Evolutionary conservation across 257 asterid genomes (phyloP), one percentile per base, ranked within the genome.

Genomic region (Plantago major): DNA sequence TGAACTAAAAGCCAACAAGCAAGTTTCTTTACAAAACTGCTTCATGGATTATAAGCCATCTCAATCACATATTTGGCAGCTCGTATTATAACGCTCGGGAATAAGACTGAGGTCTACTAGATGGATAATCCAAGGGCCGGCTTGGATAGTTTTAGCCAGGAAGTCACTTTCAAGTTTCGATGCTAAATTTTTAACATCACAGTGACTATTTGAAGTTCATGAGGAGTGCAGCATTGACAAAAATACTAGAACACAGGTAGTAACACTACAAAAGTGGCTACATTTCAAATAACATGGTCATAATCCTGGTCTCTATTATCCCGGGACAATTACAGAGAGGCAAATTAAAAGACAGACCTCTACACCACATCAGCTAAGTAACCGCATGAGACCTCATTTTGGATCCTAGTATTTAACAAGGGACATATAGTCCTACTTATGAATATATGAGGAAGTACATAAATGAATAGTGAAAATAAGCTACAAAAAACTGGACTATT

Each of bases 71-170:
- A 22, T 40, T 28, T 14, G 46, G 28, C 19, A 37, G 56, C 58
- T 53, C 5, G 12, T 15, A 68, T 37, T 11, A 12, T 18, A 37
- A 10, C 40, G 42, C 48, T 17, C 11, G 30, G 9, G 12, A 15
- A 19, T 16, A 43, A 16, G 16, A 64, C 18, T 46, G 56, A 55
- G 69, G 37, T 11, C 58, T 48, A 69, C 26, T 44, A 33, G 48
- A 44, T 22, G 44, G 58, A 16, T 17, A 45, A 11, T 28, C 58
- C 42, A 53, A 53, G 13, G 9, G 14, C 9, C 1, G 1, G n/a
- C 10, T 17, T 5, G 37, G 33, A 16, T 13, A n/a, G 8, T 33
- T 7, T 13, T n/a, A 13, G 46, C 10, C 12, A 33, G 17, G 42
- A 52, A 1, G 15, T 52, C 28, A 22, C 40, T 18, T 52, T 52